Conservation (phyloP, 2,329 filamentous ascomycete species). For the Exophiala bonariae region DNA sequence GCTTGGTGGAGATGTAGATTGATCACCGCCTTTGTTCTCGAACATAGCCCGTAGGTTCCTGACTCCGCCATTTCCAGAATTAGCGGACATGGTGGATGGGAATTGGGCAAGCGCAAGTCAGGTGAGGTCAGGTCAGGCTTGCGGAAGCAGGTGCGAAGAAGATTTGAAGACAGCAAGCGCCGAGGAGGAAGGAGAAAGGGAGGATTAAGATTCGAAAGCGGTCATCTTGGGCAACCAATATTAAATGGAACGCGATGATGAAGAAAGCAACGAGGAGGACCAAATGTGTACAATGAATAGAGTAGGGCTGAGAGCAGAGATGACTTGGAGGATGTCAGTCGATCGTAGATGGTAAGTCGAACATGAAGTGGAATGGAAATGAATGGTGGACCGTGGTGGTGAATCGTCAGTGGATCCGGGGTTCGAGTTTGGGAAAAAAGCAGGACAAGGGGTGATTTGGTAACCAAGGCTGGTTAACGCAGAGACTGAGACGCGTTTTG, state of each 20-base stretch:
- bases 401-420: constrained; percentile 20
- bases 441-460: no score
- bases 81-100: constrained; percentile 32
- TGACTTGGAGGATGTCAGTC: constrained; percentile 1
- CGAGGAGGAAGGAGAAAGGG: constrained; percentile 1
- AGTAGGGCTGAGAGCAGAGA: no score
- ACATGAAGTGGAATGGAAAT: constrained; percentile 5
- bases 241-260: background rate
- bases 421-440: background rate
- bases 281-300: no score
- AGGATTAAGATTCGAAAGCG: constrained; percentile 2
- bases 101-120: constrained; percentile 11
- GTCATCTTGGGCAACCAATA: background rate
- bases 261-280: constrained; percentile 1
- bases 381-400: background rate
- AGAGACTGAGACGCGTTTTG: constrained; percentile 21
- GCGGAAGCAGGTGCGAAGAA: constrained; percentile 1
- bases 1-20: constrained; percentile 61
- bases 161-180: background rate
- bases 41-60: constrained; percentile 79
- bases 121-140: background rate
- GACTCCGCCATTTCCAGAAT: constrained; percentile 58
- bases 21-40: constrained; percentile 68
- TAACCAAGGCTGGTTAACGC: no score
- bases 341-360: background rate